Base-by-base conservation (phyloP, 1,284 basidiomycete species). In the Violaceomyces palustris region DNA sequence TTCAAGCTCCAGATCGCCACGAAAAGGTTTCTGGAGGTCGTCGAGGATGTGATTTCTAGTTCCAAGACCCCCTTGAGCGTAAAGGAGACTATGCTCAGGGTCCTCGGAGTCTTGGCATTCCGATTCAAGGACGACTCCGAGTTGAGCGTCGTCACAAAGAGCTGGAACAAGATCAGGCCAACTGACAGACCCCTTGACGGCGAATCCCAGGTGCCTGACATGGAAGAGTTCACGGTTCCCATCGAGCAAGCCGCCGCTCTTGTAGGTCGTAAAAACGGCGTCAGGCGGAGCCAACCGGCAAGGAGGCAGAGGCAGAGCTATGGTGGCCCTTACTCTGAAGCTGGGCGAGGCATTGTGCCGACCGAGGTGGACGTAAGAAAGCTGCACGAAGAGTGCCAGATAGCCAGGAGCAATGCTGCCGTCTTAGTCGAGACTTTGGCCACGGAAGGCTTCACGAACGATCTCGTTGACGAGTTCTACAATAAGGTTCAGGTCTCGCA, bases 81-180 rank as follows among this genome's bases (percentile, higher is more conserved):
- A 34, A 62, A 57, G 33, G 67, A 56, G 40, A 52, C 48, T 15
- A 48, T 69, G 46, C 33, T 67, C 6, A 42, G 64, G 34, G 58
- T 53, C 31, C 44, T 64, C 14, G 59, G 59, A 9, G 62, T 70
- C 18, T 39, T 70, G 17, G 68, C 68, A 1, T 63, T 57, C 40
- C 50, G 67, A 35, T 67, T 56, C 41, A 38, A 44, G 23, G 24
- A 30, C n/a, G 64, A 66, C 22, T 28, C 38, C 2, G 67, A 69
- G 12, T 40, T 70, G 23, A 35, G 25, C 0, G 12, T 37, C 2
- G 46, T 70, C 15, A 69, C 68, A 12, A 67, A 60, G 42, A 49
- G 46, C 28, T 70, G 61, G 50, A 70, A 70, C 35, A 60, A 60
- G 45, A 40, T 64, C 31, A 51, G 50, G 39, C 64, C 64, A 2